A percentile compares a stretch with the other conserved stretches of the same genome.
Conservation (phyloP, 169 alveolate genomes). For the Eimeria praecox region DNA sequence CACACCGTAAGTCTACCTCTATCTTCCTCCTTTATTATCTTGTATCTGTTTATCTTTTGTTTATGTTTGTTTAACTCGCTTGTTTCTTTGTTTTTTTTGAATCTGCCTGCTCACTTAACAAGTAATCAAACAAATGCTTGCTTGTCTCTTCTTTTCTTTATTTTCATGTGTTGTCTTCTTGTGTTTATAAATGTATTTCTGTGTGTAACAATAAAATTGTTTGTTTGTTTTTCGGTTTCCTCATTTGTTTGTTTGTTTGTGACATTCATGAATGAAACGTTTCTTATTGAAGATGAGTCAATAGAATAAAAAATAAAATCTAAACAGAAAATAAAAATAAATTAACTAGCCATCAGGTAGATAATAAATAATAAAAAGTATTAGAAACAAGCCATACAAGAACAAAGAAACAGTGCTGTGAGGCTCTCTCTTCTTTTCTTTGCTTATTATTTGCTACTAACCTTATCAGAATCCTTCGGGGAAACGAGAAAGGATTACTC, state of each 20-base stretch:
- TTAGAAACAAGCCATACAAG: neutral
- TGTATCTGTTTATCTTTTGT: neutral
- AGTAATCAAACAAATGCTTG: neutral
- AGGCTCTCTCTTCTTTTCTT: neutral
- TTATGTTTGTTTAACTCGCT: neutral
- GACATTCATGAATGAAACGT: neutral
- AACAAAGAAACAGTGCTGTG: neutral
- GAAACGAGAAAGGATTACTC: slow-evolving; percentile 78
- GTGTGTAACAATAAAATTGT: too few relatives aligned
- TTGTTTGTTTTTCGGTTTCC: neutral
- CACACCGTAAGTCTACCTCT: slow-evolving; percentile 34
- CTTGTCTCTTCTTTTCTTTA: too few relatives aligned
- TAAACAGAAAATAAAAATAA: too few relatives aligned
- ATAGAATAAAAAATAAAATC: too few relatives aligned
- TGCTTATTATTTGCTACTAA: neutral
- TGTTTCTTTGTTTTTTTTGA: neutral
- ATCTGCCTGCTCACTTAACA: neutral
- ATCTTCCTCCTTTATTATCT: neutral
- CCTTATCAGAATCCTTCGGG: slow-evolving; percentile 63
- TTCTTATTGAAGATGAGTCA: neutral
- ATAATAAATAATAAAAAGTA: too few relatives aligned
- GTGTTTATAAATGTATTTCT: neutral
- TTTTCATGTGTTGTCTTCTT: neutral
- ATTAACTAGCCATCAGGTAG: too few relatives aligned
- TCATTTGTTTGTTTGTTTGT: neutral